Conservation (phyloP, 352 stramenopile genomes). For the Globisporangium perplexum region DNA sequence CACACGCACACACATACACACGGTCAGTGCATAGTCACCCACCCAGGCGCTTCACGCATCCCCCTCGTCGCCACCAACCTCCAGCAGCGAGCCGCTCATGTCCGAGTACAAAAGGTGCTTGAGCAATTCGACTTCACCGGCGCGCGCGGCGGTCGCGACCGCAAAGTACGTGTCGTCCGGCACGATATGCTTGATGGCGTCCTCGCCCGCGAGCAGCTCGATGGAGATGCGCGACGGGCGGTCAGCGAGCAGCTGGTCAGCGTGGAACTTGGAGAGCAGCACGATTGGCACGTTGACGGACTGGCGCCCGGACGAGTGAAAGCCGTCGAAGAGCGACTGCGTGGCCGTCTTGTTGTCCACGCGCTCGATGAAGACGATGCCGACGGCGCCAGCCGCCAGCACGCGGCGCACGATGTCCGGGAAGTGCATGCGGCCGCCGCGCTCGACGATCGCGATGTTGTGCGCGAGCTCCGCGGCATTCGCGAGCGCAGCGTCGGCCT, state of each 20-base stretch:
- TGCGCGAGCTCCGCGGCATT: constrained; percentile 57
- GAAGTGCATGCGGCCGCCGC: constrained; percentile 76
- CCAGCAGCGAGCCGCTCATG: constrained; percentile 44
- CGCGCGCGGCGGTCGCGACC: constrained; percentile 59
- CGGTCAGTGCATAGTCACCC: background rate
- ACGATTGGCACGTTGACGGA: constrained; percentile 71
- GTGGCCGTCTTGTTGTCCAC: constrained; percentile 44
- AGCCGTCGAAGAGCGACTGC: constrained; percentile 81
- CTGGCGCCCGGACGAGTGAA: constrained; percentile 80
- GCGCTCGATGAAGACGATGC: constrained; percentile 76
- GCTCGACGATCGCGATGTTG: constrained; percentile 71
- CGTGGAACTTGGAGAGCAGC: constrained; percentile 71
- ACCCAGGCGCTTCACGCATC: background rate
- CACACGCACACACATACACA: constrained; percentile 6
- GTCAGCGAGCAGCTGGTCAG: constrained; percentile 58
- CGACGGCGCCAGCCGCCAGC: constrained; percentile 50
- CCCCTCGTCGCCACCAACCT: constrained; percentile 23
- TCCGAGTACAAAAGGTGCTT: constrained; percentile 70
- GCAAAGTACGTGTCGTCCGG: constrained; percentile 71
- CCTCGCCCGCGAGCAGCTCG: constrained; percentile 63
- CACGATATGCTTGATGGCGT: constrained; percentile 61
- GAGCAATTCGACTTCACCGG: constrained; percentile 68
- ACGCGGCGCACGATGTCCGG: constrained; percentile 77
- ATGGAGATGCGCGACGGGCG: constrained; percentile 53
- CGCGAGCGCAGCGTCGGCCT: constrained; percentile 57